Evolutionary conservation across 192 early-diverging fungal species (phyloP).

Genomic region (Linnemannia elongata): DNA sequence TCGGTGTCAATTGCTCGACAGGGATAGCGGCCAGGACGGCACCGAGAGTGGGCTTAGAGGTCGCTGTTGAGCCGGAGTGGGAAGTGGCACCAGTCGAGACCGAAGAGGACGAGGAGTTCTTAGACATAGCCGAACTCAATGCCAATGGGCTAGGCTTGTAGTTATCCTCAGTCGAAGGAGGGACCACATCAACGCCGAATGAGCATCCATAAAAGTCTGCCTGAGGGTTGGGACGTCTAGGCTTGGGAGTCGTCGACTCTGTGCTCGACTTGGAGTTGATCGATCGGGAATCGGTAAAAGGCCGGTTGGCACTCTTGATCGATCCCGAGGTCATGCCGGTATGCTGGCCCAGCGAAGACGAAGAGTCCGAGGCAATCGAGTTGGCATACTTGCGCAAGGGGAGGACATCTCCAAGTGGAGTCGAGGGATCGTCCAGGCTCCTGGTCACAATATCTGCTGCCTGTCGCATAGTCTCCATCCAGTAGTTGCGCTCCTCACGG

Average conservation of each 20-base stretch:
- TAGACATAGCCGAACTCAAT: conserved; percentile 16
- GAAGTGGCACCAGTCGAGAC: conserved; percentile 24
- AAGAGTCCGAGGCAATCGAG: conserved; percentile 39
- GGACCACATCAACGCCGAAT: conserved; percentile 19
- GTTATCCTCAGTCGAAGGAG: conserved; percentile 33
- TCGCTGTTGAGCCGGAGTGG: neutral
- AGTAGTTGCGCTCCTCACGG: conserved; percentile 49
- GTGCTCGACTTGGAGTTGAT: conserved; percentile 45
- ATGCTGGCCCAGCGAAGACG: conserved; percentile 17
- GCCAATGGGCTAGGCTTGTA: conserved; percentile 38
- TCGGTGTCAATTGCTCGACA: conserved; percentile 39
- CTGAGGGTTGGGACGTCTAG: conserved; percentile 40
- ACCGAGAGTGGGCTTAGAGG: conserved; percentile 19
- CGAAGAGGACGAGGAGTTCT: conserved; percentile 38
- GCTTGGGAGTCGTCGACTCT: conserved; percentile 16
- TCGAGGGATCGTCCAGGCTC: conserved; percentile 6
- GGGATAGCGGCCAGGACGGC: conserved; percentile 49
- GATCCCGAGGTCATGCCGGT: conserved; percentile 21
- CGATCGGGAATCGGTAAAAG: conserved; percentile 34
- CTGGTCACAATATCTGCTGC: conserved; percentile 31
- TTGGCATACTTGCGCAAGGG: conserved; percentile 31
- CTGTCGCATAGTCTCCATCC: conserved; percentile 53
- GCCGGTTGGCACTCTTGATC: conserved; percentile 9
- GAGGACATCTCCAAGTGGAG: conserved; percentile 5
- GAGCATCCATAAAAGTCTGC: conserved; percentile 55